Percentiles rank a stretch among this genome's conserved stretches.
Conservation (phyloP, 345 rosid genomes). For the Gossypium herbaceum region DNA sequence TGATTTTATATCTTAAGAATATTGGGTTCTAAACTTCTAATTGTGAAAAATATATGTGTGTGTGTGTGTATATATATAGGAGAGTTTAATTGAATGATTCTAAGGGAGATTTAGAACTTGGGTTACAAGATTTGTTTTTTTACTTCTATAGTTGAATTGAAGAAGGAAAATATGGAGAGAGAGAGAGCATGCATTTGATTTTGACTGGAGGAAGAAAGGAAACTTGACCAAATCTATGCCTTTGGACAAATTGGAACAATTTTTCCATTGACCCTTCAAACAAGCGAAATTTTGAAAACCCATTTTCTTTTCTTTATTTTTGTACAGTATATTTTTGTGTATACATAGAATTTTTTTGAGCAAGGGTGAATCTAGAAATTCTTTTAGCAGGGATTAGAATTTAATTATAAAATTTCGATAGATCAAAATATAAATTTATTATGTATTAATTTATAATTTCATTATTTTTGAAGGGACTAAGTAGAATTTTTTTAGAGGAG, state of each 20-base stretch:
- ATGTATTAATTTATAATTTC: too few relatives aligned
- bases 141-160: slow-evolving; percentile 9
- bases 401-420: too few relatives aligned
- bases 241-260: background rate
- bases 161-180: background rate
- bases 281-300: background rate
- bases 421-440: too few relatives aligned
- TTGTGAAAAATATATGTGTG: background rate
- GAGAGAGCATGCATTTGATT: slow-evolving; percentile 3
- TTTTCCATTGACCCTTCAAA: background rate
- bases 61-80: background rate
- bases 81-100: background rate
- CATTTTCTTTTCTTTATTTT: background rate
- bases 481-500: too few relatives aligned
- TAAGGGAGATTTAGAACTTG: background rate
- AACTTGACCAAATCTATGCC: background rate
- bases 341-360: background rate
- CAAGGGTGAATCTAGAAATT: too few relatives aligned
- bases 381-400: too few relatives aligned
- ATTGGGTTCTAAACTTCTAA: background rate
- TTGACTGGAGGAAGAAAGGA: background rate
- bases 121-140: background rate
- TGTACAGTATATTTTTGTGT: background rate
- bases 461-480: too few relatives aligned
- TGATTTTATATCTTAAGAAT: background rate